phyloP scores from a whole-genome alignment of 148 eudicot species.

The Polygonum aviculare region DNA sequence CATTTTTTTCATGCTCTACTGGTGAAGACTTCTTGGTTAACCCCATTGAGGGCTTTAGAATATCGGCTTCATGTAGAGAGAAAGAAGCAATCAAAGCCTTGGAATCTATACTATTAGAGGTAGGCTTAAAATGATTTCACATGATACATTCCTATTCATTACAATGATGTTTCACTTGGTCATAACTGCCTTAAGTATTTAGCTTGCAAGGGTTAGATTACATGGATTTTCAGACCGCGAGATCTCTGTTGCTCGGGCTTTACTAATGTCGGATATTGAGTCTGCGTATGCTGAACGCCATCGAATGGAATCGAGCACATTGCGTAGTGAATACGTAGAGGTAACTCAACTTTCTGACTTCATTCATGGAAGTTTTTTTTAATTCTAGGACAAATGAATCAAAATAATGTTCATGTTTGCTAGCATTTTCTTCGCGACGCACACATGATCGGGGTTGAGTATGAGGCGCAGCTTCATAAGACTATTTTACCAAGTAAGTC shows the following conservation, averaged over 20 bases:
- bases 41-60: slow-evolving; percentile 56
- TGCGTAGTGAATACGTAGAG: slow-evolving; percentile 74
- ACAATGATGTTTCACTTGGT: background rate
- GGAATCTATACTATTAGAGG: slow-evolving; percentile 67
- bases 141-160: background rate
- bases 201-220: slow-evolving; percentile 78
- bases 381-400: slow-evolving; percentile 41
- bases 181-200: slow-evolving; percentile 11
- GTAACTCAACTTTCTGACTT: slow-evolving; percentile 23
- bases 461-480: slow-evolving; percentile 75
- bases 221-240: slow-evolving; percentile 92
- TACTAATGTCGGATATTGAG: slow-evolving; percentile 75
- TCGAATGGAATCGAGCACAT: slow-evolving; percentile 73
- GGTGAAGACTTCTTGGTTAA: slow-evolving; percentile 55
- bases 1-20: slow-evolving; percentile 71
- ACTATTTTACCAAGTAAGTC: slow-evolving; percentile 73
- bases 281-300: slow-evolving; percentile 87
- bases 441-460: slow-evolving; percentile 71
- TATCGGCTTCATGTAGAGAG: slow-evolving; percentile 69
- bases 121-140: slow-evolving; percentile 15
- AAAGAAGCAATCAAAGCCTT: slow-evolving; percentile 56
- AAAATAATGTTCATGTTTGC: slow-evolving; percentile 50
- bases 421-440: slow-evolving; percentile 83
- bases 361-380: slow-evolving; percentile 25
- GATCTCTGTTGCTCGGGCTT: slow-evolving; percentile 55